Percentiles rank a stretch among this genome's conserved stretches.
Conservation (phyloP, 2,329 filamentous ascomycete genomes). For the Fusarium mangiferae region DNA sequence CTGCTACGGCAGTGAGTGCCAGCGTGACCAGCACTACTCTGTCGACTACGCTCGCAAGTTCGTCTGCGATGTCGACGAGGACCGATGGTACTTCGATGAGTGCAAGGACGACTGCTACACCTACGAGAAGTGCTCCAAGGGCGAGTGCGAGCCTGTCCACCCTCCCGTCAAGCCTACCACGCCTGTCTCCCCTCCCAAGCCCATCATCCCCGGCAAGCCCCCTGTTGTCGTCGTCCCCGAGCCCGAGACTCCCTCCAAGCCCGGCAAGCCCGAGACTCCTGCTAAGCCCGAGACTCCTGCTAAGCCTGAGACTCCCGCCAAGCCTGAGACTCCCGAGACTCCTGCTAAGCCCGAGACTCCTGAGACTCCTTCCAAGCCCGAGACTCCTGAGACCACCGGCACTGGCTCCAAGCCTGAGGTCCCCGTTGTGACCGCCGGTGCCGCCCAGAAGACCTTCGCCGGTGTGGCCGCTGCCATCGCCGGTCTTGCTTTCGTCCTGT, state of each 20-base stretch:
- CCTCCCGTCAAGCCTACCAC: constrained; percentile 7
- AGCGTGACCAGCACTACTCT: constrained; percentile 41
- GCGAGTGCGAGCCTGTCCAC: constrained; percentile 40
- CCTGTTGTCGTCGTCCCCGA: constrained; percentile 26
- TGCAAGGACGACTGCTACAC: constrained; percentile 47
- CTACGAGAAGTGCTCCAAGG: constrained; percentile 41
- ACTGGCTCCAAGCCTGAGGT: constrained; percentile 11
- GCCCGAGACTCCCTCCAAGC: constrained; percentile 1
- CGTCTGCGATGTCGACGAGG: constrained; percentile 44
- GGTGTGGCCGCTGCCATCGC: constrained; percentile 40
- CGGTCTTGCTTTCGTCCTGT: constrained; percentile 42
- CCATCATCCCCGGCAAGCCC: background rate
- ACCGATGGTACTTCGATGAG: constrained; percentile 45
- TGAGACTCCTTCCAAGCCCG: background rate
- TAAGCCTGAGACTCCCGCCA: background rate
- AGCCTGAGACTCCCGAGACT: background rate
- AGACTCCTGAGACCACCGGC: constrained; percentile 2
- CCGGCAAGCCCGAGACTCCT: background rate
- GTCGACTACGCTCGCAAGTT: constrained; percentile 47
- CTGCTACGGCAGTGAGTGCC: constrained; percentile 49
- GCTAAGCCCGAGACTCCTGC: background rate
- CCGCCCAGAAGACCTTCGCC: constrained; percentile 40
- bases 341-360: background rate
- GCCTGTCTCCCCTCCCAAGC: constrained; percentile 13
- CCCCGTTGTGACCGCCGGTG: constrained; percentile 39